A percentile compares a stretch with the other conserved stretches of the same genome.
Evolutionary conservation across 192 early-diverging fungal genomes (phyloP).

Genomic region (Gamsiella multidivaricata): DNA sequence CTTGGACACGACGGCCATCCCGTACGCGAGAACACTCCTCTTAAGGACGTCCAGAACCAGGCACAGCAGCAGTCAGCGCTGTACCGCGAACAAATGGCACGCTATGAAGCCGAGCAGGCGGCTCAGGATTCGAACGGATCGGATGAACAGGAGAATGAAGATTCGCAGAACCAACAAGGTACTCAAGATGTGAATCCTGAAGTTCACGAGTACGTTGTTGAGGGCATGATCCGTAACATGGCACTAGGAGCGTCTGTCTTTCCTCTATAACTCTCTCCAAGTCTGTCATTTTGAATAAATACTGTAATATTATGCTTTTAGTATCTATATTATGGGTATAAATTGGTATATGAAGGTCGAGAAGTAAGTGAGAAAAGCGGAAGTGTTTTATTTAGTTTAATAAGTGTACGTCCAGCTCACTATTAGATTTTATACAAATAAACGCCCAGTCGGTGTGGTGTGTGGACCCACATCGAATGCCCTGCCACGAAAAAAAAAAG

Average conservation of each 20-base stretch:
- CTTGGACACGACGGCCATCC: constrained; percentile 21
- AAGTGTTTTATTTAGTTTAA: no score
- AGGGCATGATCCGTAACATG: constrained; percentile 41
- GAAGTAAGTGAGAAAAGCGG: no score
- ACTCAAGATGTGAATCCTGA: not conserved
- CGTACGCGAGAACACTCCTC: constrained; percentile 5
- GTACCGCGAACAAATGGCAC: constrained; percentile 2
- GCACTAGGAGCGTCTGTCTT: constrained; percentile 24
- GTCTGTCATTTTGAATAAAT: no score
- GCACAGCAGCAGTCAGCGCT: constrained; percentile 19
- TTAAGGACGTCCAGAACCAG: constrained; percentile 21
- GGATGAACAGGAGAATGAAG: not conserved
- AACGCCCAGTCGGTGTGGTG: no score
- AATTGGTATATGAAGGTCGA: no score
- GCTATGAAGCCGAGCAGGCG: not conserved
- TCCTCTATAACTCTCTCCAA: constrained; percentile 4
- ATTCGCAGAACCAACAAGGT: not conserved
- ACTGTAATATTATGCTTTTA: no score
- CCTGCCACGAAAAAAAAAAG: no score
- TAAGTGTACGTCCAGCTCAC: no score
- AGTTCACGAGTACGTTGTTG: constrained; percentile 16
- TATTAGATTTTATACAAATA: no score
- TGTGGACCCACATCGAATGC: no score
- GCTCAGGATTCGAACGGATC: not conserved
- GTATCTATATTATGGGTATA: no score